Percentiles rank a stretch among this genome's conserved stretches.
Evolutionary conservation across 2,329 filamentous ascomycete genomes (phyloP).

Genomic region (Pestalotiopsis sp.): DNA sequence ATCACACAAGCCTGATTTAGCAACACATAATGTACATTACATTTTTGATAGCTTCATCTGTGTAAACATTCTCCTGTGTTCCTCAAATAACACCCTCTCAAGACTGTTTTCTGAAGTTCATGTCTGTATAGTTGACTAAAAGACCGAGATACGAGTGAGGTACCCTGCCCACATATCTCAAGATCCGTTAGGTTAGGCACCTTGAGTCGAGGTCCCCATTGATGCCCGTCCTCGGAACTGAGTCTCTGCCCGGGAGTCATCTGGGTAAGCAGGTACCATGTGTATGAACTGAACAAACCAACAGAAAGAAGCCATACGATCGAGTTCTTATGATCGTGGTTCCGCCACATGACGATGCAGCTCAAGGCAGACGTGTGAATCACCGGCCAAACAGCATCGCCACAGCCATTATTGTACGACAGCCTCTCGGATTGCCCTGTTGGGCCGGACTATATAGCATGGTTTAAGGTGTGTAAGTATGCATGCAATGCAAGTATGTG

Average conservation of each 20-base stretch:
- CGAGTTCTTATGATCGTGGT: neutral
- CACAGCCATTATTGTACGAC: neutral
- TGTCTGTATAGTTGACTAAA: too few species aligned
- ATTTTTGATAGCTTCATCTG: neutral
- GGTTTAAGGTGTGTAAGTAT: neutral
- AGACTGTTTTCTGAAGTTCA: too few species aligned
- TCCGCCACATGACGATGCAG: neutral
- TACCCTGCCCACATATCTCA: neutral
- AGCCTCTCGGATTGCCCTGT: neutral
- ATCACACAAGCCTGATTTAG: neutral
- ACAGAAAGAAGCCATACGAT: neutral
- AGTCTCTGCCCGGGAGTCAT: neutral
- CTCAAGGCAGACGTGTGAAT: neutral
- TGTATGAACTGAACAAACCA: neutral
- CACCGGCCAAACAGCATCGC: neutral
- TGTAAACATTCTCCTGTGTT: neutral
- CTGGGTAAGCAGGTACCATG: neutral
- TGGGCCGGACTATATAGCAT: neutral
- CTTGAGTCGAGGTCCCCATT: neutral
- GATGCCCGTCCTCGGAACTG: neutral
- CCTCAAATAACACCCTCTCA: too few species aligned
- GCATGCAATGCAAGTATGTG: neutral
- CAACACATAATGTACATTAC: neutral
- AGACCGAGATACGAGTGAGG: too few species aligned
- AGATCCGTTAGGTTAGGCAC: neutral